Base-by-base conservation (phyloP, 2,329 filamentous ascomycete genomes). In the Cordyceps javanica region DNA sequence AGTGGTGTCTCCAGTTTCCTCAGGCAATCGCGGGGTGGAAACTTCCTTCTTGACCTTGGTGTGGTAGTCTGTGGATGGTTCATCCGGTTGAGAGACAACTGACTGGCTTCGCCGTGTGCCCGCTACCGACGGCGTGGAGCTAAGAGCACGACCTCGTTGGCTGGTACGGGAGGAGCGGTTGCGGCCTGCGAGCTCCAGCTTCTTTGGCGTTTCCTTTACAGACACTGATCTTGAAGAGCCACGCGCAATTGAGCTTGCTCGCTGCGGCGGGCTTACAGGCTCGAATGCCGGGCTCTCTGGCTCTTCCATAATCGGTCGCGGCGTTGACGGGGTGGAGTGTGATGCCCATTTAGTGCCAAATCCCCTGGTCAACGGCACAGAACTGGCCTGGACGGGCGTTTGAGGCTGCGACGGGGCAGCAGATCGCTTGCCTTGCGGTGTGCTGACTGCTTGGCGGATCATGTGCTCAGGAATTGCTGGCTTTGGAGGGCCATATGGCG, bases 291-390 rank as follows among this genome's bases (percentile, higher is more conserved):
- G 84, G 59, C 81, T 82, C 34, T 75, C 73, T 16, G 74, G 68
- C 48, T 77, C 75, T 19, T 59, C 63, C 26, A 63, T 60, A 11
- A 69, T 61, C 10, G 71, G 73, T 19, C 70, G 67, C 2, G 84
- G 84, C 1, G 84, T 87, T 5, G 82, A 82, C 4, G 82, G 80
- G 1, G 82, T 83, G 7, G 81, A 77, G 5, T 74, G 76, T 16
- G 79, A 72, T 2, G 75, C 80, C 83, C 84, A 87, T 64, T 79
- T 81, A 0, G 84, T 87, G 45, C 81, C 82, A 59, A 74, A 72
- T 0, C 72, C 72, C 45, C 69, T 66, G 1, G 65, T 66, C 25
- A 73, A 58, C 14, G 69, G 63, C 13, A 59, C 54, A 5, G 67
- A 66, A n/a, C 64, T 67, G 13, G 63, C 64, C 36, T 68, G 64